Conservation (phyloP, 805 yeast genomes). For the Schwanniomyces sp. region DNA sequence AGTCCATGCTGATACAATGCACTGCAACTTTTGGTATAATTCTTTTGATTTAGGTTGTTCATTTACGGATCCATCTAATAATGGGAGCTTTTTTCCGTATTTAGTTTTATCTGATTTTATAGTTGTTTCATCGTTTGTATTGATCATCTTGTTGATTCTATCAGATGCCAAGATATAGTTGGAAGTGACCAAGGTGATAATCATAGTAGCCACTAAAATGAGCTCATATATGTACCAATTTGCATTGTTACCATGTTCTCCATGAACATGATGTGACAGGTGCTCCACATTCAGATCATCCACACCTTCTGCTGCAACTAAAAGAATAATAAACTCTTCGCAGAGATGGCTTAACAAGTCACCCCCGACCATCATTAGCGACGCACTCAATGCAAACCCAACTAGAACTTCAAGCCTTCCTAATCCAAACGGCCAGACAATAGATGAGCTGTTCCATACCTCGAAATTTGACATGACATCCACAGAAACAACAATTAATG, state of each 20-base stretch:
- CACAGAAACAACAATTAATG: conserved; percentile 65
- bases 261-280: conserved; percentile 42
- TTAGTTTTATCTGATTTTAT: conserved; percentile 7
- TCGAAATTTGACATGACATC: conserved; percentile 88
- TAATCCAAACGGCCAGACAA: conserved; percentile 87
- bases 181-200: conserved; percentile 33
- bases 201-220: conserved; percentile 19
- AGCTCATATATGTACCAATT: conserved; percentile 32
- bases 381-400: conserved; percentile 83
- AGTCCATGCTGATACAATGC: conserved; percentile 15
- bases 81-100: conserved; percentile 5
- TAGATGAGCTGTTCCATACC: conserved; percentile 81
- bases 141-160: conserved; percentile 33
- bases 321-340: conserved; percentile 63
- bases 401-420: conserved; percentile 87
- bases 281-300: conserved; percentile 19
- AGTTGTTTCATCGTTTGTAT: conserved; percentile 16
- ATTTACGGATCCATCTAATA: conserved; percentile 5
- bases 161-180: conserved; percentile 31
- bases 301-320: conserved; percentile 31
- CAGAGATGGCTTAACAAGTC: conserved; percentile 85
- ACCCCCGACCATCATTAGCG: conserved; percentile 86
- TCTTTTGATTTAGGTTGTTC: background rate
- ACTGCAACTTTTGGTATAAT: conserved; percentile 5
- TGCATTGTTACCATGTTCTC: conserved; percentile 18